Conservation (phyloP, 2,329 filamentous ascomycete genomes). For the Diaporthe caulivora region DNA sequence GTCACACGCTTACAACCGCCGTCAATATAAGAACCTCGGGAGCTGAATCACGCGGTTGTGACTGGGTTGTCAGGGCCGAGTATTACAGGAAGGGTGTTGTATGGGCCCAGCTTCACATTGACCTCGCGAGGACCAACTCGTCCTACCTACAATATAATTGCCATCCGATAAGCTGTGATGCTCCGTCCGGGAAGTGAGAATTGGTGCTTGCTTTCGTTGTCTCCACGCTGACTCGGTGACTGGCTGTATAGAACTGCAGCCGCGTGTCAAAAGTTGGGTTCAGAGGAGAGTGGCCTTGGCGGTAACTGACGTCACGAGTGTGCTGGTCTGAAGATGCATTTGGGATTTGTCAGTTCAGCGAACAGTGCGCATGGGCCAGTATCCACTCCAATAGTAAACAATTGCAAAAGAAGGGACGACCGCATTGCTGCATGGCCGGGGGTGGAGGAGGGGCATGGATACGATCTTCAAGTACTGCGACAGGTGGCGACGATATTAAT, state of each 20-base stretch:
- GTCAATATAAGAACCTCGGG: neutral
- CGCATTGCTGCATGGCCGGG: neutral
- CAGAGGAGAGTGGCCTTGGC: neutral
- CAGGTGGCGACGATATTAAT: slow-evolving; percentile 28
- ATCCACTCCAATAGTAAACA: slow-evolving; percentile 1
- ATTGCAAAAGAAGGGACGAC: slow-evolving; percentile 4
- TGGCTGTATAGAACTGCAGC: neutral
- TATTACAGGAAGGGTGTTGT: neutral
- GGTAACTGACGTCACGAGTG: neutral
- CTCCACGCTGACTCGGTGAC: neutral
- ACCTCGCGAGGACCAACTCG: neutral
- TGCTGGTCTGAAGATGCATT: slow-evolving; percentile 4
- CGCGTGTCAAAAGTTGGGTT: neutral
- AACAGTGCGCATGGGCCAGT: neutral
- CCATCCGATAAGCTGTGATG: neutral
- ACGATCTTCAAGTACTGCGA: neutral
- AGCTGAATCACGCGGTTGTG: neutral
- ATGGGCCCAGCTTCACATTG: neutral
- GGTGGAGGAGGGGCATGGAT: neutral
- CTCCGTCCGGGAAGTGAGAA: neutral
- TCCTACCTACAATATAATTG: neutral
- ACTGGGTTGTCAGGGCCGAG: neutral
- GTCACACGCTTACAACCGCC: neutral
- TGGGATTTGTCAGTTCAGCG: slow-evolving; percentile 12
- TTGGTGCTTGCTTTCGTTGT: neutral